Evolutionary conservation across 805 yeast genomes (phyloP), one percentile per base, ranked within the genome.

Genomic region (Wickerhamomyces queroliae): DNA sequence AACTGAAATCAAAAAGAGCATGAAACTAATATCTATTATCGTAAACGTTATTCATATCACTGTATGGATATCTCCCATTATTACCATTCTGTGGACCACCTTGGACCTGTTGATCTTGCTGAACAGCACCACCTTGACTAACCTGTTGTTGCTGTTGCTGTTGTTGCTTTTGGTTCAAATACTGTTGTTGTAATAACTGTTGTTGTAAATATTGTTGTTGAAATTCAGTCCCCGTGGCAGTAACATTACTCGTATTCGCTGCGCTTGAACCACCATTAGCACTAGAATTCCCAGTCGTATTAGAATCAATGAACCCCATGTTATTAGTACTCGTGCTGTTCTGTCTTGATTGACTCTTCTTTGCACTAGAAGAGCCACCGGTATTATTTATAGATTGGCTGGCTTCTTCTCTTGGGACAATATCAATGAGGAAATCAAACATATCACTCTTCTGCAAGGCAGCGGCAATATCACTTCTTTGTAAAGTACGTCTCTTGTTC

Each of bases 361-460:
- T 30, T 8, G 28, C 9, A 27, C 30, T 36, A 37, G 17, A 34
- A 39, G 23, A 18, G 23, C 21, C 29, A 39, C 30, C 38, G 41
- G 15, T 38, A 40, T 21, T 35, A 38, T 23, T 38, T 41, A 27
- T 43, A 26, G 25, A 41, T 27, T 46, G 45, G 45, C 72, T 75
- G 5, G 76, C 59, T 71, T 77, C 53, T 79, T 85, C 95, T 41
- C 97, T 69, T 6, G 99, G 98, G 5, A 91, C 97, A 22, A 93
- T 88, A 58, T 93, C 99, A 49, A 93, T 93, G 40, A 93, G 66
- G 57, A 93, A 93, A 57, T 93, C 99, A 69, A 91, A 95, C 96
- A 93, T 91, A 59, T 93, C 99, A 29, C 90, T 78, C 58, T 88
- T 88, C 48, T 89, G 93, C 41, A 95, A 67, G 1, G 99, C 99